Base-by-base conservation (phyloP, 495 filamentous ascomycete genomes). In the Aspergillus affinis region DNA sequence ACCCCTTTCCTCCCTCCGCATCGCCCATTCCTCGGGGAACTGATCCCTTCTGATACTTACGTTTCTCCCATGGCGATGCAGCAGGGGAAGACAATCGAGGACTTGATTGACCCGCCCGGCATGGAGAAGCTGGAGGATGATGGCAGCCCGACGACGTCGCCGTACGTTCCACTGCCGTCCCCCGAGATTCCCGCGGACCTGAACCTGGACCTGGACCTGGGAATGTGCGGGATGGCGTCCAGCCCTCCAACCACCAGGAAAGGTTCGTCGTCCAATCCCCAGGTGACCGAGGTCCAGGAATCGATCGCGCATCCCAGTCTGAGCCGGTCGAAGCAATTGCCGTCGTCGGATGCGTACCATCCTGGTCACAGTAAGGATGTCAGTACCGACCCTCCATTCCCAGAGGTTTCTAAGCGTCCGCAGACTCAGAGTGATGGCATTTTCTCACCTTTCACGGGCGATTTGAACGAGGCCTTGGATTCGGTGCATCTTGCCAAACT, bases 401-500 rank as follows among this genome's bases (percentile, higher is more conserved):
- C 51, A 18, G 51, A 20, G 3, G 36, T 12, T 32, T 53, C 51
- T 53, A 53, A 52, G 26, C 15, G 15, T 30, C 20, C 51, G 36
- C 51, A 36, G 51, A 23, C 27, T 29, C 26, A 19, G 29, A 32
- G 10, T 32, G 29, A 32, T 32, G 29, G 6, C 6, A 32, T 32
- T 10, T 8, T 32, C 7, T 7, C 29, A 2, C 1, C 6, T 32
- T 32, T 32, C 29, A 1, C 6, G 3, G 29, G 10, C 29, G 29
- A 32, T 10, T 7, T 6, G 6, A 32, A 6, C 29, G 10, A 55
- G 9, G 15, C 2, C 13, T 5, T 46, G 3, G 41, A 46, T 26
- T 4, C 53, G 23, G 53, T 32, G 53, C 21, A 12, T 4, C 48
- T 61, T 21, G 48, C 13, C 18, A 63, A 54, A n/a, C 17, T 63